These are phyloP conservation scores for Glycine tomentella DNA, from an alignment of 306 rosid species.

Conservation along the genomic window DNA sequence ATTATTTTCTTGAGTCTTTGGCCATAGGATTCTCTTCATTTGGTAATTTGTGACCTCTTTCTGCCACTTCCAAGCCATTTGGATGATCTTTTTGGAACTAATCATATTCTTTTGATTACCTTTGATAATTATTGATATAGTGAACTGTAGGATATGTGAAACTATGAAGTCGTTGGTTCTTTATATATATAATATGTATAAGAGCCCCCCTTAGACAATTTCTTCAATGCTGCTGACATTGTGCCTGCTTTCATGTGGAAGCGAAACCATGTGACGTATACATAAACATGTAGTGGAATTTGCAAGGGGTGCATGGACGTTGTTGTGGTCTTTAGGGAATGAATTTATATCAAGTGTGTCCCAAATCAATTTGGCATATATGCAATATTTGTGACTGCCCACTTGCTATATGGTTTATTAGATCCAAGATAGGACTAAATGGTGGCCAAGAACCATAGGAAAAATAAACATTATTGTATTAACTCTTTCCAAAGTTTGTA, in stretches of 20 bases:
- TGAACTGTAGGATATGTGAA: background rate
- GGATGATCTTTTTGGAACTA: constrained; percentile 35
- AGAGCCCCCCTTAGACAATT: background rate
- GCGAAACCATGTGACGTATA: constrained; percentile 24
- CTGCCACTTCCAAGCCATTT: constrained; percentile 45
- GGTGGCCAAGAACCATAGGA: background rate
- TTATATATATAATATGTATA: constrained; percentile 15
- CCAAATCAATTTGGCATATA: constrained; percentile 2
- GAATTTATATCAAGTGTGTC: constrained; percentile 17
- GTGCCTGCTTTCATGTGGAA: constrained; percentile 30
- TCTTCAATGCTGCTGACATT: constrained; percentile 23
- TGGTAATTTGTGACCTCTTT: constrained; percentile 18
- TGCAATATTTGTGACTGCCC: constrained; percentile 12
- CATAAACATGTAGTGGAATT: background rate
- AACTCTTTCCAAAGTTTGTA: background rate
- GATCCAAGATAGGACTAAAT: background rate
- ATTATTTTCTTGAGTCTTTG: constrained; percentile 2
- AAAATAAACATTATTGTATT: background rate
- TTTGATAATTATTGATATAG: background rate
- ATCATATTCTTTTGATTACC: constrained; percentile 12
- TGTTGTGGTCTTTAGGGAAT: constrained; percentile 8
- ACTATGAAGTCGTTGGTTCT: background rate
- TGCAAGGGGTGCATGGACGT: background rate
- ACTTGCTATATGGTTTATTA: constrained; percentile 33
- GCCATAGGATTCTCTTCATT: constrained; percentile 34